Base-by-base conservation (phyloP, 192 early-diverging fungal genomes). In the Coemansia sp. region DNA sequence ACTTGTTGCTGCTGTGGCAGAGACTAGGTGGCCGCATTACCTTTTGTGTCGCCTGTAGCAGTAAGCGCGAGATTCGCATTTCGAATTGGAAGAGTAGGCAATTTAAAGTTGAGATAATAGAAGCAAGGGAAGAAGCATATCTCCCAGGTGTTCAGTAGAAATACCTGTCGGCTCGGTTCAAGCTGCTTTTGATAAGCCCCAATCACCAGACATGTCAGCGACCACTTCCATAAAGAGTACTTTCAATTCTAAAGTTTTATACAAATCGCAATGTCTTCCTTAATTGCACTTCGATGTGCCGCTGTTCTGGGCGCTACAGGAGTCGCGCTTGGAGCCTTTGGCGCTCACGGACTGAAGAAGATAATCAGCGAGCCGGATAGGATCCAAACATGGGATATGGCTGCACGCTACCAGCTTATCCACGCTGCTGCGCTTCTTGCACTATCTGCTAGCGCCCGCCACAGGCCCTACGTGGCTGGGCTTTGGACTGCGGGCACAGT, bases 281-380 rank as follows among this genome's bases (percentile, higher is more conserved):
- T 66, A 19, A 26, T 70, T 44, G 79, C 79, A 17, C 33, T 76
- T 10, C 73, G 67, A 39, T 70, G 71, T 47, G 79, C 79, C 9
- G 79, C 79, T 19, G 42, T 82, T 21, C 14, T 82, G 53, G 87
- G 85, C 2, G 84, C 76, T 14, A 44, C 87, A 1, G 85, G 82
- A 23, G 87, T 88, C 33, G 85, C 78, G 32, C 69, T 88, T 10
- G 87, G 87, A 13, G 87, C 87, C 16, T 88, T 80, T 73, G 85
- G 87, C 23, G 77, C 87, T 0, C 87, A 88, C 33, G 87, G 82
- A 3, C 74, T 88, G 10, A 73, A 78, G 52, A 73, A 74, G 47
- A 28, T 76, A 5, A 50, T 84, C 11, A 17, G 52, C 13, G 80
- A 83, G 33, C 72, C 71, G n/a, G 65, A 70, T 23, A 74, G 62